Evolutionary conservation across 768 basidiomycete genomes (phyloP).

Genomic region (Lactifluus hygrophoroides): DNA sequence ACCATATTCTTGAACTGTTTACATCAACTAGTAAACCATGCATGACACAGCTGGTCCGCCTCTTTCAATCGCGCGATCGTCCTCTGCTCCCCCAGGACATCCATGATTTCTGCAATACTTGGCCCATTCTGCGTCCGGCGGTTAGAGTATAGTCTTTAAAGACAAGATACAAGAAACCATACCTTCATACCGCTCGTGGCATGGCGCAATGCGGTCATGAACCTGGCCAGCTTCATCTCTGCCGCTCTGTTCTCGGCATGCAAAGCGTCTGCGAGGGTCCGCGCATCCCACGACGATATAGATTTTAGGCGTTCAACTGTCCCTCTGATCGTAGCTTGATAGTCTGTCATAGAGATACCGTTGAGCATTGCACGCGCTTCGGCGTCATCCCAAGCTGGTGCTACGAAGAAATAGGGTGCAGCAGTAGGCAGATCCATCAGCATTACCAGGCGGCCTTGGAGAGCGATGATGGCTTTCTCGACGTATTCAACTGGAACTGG

Average conservation of each 20-base stretch:
- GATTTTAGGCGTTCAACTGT: conserved; percentile 26
- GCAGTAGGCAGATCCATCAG: conserved; percentile 60
- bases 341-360: conserved; percentile 34
- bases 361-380: conserved; percentile 49
- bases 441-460: conserved; percentile 65
- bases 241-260: conserved; percentile 37
- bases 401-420: conserved; percentile 72
- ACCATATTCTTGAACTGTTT: neutral
- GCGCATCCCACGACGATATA: conserved; percentile 32
- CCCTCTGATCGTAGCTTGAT: conserved; percentile 30
- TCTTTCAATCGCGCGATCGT: conserved; percentile 22
- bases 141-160: neutral
- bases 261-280: conserved; percentile 32
- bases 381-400: conserved; percentile 48
- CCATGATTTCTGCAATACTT: conserved; percentile 26
- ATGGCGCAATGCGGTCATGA: conserved; percentile 69
- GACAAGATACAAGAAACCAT: neutral
- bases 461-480: conserved; percentile 11
- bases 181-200: conserved; percentile 82
- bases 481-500: conserved; percentile 7
- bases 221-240: conserved; percentile 37
- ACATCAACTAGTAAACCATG: conserved; percentile 8
- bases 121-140: conserved; percentile 26
- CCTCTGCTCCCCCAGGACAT: conserved; percentile 25
- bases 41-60: conserved; percentile 1